Base-by-base conservation (phyloP, 1,139 yeast genomes). In the Suhomyces bokatorum region DNA sequence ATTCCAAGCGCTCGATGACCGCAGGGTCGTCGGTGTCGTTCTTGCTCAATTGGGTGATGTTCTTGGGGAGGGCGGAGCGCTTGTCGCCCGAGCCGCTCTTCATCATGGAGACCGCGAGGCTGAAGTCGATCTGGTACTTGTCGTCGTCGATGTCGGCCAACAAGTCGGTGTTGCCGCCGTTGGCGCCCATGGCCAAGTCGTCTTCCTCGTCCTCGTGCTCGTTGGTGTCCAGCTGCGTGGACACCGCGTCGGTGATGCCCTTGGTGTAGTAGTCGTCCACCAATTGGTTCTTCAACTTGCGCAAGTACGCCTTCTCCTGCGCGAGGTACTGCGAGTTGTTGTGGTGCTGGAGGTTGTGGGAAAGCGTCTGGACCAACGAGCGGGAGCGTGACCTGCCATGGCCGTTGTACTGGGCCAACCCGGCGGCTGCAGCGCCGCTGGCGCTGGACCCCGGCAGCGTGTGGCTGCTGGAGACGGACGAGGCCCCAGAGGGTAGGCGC, bases 1-100 rank as follows among this genome's bases (percentile, higher is more conserved):
- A 93, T 66, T 91, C 97, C 24, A 91, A 73, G 40, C 99, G 73
- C 61, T 90, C 98, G 26, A 83, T 63, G 16, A 88, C 82, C 17
- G 78, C 77, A 2, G 87, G 86, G 53, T 85, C 87, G 43, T 78
- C 75, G 8, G 74, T 74, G 31, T 67, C 68, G 36, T 75, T 74
- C 38, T 68, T 67, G 45, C 69, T 66, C 35, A 78, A 57, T 37
- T 72, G 67, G 26, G 78, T 70, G 37, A 72, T 60, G 45, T 70
- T 64, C 33, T 70, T 68, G 41, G 61, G 64, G 3, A 72, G 64
- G 45, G 67, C 60, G 38, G 67, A 63, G 42, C 69, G 55, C 38
- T 50, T 42, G 20, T 68, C 64, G n/a, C 16, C 17, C 3, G 39
- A 30, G 24, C 40, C 37, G 56, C 52, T 66, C 54, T 58, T 66